Evolutionary conservation across 116 monocot genomes (phyloP), one percentile per base, ranked within the genome.

Genomic region (Zostera marina): DNA sequence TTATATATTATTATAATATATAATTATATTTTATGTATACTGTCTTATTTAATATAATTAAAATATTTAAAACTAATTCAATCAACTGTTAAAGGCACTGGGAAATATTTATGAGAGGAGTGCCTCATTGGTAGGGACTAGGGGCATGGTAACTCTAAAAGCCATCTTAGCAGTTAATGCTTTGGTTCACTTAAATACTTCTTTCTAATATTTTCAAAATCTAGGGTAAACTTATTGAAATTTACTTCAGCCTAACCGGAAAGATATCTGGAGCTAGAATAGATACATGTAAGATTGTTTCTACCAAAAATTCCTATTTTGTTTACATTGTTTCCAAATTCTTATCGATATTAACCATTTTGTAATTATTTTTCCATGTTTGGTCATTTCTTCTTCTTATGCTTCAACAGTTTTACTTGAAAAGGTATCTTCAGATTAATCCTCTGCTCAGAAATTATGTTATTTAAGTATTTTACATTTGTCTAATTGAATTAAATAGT

Each of bases 191-290:
- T 32, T 56, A 17, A n/a, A 9, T 6, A 56, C 56, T 56, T 40
- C 8, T 53, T 53, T 38, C 15, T 56, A 15, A 38, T 32, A 32
- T 32, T 32, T 53, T 68, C 22, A 39, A 47, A 59, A 61, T 83
- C 23, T 76, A 96, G 96, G 96, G 96, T 22, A 96, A 96, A 69
- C 72, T 96, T 52, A 96, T 85, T 74, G 90, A 96, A 68, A 96
- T 96, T 64, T 82, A 85, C 76, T 96, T 96, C 70, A 85, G 74
- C 70, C 42, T 56, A 14, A 76, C 62, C 64, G 90, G 96, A 55
- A 88, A 84, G 62, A 96, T 96, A 57, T 89, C 82, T 75, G 96
- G 96, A 53, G 89, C 96, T 39, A 85, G 67, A 39, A 82, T 96
- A 68, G 82, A 96, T 65, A 96, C 96, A 53, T 96, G 96, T 96